Evolutionary conservation across 257 asterid species (phyloP).

Genomic region (Nemophila menziesii): DNA sequence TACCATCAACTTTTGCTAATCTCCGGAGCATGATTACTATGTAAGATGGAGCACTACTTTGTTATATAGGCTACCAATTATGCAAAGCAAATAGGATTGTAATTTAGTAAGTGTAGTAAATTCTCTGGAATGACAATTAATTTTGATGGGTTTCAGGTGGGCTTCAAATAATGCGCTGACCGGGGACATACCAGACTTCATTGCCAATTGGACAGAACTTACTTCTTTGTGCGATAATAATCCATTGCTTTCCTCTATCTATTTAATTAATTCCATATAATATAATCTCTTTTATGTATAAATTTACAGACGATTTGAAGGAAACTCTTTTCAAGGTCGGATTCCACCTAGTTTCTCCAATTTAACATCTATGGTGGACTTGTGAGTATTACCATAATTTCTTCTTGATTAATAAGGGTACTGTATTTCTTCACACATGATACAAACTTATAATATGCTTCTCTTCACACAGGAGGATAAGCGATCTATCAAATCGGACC

Average conservation of each 20-base stretch:
- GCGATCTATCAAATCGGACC: slow-evolving; percentile 63
- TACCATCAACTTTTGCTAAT: slow-evolving; percentile 37
- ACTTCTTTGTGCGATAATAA: slow-evolving; percentile 34
- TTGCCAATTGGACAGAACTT: slow-evolving; percentile 56
- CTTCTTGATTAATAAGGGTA: neutral
- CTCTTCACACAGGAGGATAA: slow-evolving; percentile 48
- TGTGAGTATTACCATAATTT: slow-evolving; percentile 32
- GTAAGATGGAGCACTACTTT: slow-evolving; percentile 37
- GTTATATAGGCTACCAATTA: neutral
- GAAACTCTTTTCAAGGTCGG: slow-evolving; percentile 67
- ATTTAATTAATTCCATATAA: neutral
- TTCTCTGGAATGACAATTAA: slow-evolving; percentile 2
- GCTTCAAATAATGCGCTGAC: slow-evolving; percentile 51
- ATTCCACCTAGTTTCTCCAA: slow-evolving; percentile 60
- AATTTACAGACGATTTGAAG: slow-evolving; percentile 56
- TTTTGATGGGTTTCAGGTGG: slow-evolving; percentile 37
- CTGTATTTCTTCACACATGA: neutral
- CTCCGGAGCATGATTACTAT: slow-evolving; percentile 27
- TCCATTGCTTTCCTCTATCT: neutral
- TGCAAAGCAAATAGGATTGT: neutral
- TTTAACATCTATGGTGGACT: slow-evolving; percentile 42
- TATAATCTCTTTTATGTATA: slow-evolving; percentile 6
- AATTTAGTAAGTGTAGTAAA: neutral
- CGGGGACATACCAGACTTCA: slow-evolving; percentile 62
- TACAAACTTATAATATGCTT: slow-evolving; percentile 12